These are phyloP conservation scores for Actinomortierella ambigua DNA, from an alignment of 371 early-diverging fungal genomes.

Conservation along the genomic window DNA sequence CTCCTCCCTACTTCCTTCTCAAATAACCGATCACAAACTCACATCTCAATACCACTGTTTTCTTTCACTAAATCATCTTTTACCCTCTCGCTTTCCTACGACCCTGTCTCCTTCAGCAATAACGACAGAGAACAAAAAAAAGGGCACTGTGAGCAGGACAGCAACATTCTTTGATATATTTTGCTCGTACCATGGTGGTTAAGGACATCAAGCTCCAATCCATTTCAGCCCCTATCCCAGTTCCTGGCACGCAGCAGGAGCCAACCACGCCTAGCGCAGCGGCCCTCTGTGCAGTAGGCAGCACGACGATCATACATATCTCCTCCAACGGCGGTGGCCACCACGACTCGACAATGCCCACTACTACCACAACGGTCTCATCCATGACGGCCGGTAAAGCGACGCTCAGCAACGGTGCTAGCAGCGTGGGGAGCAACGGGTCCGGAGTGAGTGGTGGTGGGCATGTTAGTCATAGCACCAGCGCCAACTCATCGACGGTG, in stretches of 20 bases:
- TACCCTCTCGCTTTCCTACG: too few species aligned
- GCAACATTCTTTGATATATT: too few species aligned
- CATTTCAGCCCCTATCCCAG: conserved; percentile 31
- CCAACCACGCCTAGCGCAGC: conserved; percentile 17
- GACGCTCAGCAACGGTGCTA: too few species aligned
- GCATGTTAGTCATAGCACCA: background rate
- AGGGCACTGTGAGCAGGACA: too few species aligned
- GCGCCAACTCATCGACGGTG: background rate
- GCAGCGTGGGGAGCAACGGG: background rate
- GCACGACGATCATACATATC: conserved; percentile 4
- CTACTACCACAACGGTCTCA: background rate
- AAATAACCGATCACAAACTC: too few species aligned
- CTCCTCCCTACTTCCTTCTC: too few species aligned
- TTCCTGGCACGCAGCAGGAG: conserved; percentile 26
- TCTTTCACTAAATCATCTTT: too few species aligned
- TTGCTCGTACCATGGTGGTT: too few species aligned
- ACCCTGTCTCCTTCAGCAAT: too few species aligned
- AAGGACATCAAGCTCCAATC: conserved; percentile 6
- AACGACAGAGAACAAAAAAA: too few species aligned
- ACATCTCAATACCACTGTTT: too few species aligned
- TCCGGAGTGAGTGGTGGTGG: background rate
- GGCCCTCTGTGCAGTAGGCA: conserved; percentile 1
- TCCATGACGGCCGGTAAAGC: background rate
- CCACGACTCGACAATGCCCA: too few species aligned
- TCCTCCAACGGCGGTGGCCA: background rate